These are phyloP conservation scores for Phalaenopsis hybrid DNA, from an alignment of 116 monocot genomes.

Conservation along the genomic window DNA sequence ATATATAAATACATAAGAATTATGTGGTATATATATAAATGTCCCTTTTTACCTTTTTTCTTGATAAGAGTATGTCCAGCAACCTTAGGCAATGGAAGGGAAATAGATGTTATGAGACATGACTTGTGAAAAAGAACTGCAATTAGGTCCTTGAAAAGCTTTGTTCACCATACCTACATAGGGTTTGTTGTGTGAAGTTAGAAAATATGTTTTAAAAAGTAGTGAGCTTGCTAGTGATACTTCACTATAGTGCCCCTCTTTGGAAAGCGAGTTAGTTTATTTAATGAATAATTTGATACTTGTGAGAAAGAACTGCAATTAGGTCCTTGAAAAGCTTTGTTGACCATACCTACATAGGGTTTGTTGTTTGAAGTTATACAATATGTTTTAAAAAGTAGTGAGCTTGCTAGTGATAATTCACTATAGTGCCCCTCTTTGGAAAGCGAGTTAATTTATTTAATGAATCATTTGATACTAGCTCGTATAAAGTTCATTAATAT, in stretches of 20 bases:
- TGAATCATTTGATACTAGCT: too few relatives aligned
- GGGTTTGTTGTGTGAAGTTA: neutral
- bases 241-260: too few relatives aligned
- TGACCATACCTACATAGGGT: neutral
- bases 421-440: too few relatives aligned
- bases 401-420: neutral
- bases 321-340: neutral
- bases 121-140: neutral
- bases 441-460: too few relatives aligned
- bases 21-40: too few relatives aligned
- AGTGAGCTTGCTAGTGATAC: neutral
- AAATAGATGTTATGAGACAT: neutral
- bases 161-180: neutral
- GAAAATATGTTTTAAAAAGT: neutral
- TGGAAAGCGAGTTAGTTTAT: too few relatives aligned
- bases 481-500: too few relatives aligned
- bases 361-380: neutral
- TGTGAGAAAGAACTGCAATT: neutral
- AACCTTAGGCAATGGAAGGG: neutral
- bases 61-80: neutral
- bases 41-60: neutral
- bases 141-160: neutral
- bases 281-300: neutral
- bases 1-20: too few relatives aligned
- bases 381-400: neutral